These are phyloP conservation scores for Fusarium succisae DNA, from an alignment of 2,329 filamentous ascomycete species.

Conservation along the genomic window DNA sequence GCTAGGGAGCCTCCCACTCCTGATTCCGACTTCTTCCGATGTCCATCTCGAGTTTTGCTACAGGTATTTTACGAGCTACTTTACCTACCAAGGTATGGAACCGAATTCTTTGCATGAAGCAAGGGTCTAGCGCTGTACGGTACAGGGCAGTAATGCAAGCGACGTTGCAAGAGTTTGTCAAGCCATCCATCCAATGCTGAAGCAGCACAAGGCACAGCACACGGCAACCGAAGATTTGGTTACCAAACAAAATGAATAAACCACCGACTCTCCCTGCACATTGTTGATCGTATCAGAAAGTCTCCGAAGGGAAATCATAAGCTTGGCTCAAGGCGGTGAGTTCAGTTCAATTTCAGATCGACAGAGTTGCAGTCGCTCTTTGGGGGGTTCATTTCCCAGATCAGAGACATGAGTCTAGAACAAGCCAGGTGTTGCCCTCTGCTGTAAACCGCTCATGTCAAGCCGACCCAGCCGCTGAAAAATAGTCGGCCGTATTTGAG, in stretches of 20 bases:
- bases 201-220: slow-evolving; percentile 5
- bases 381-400: slow-evolving; percentile 29
- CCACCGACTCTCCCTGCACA: neutral
- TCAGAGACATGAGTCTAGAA: slow-evolving; percentile 28
- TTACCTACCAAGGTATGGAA: slow-evolving; percentile 9
- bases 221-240: slow-evolving; percentile 15
- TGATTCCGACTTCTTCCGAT: slow-evolving; percentile 36
- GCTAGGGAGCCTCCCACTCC: slow-evolving; percentile 21
- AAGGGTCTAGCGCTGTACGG: slow-evolving; percentile 29
- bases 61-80: slow-evolving; percentile 25
- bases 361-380: slow-evolving; percentile 19
- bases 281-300: slow-evolving; percentile 4
- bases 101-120: slow-evolving; percentile 24
- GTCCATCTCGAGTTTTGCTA: slow-evolving; percentile 12
- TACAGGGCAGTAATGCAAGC: slow-evolving; percentile 21
- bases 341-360: slow-evolving; percentile 16
- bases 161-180: slow-evolving; percentile 34
- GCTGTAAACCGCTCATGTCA: slow-evolving; percentile 22
- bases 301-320: neutral
- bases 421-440: slow-evolving; percentile 8
- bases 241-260: slow-evolving; percentile 43
- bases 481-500: neutral
- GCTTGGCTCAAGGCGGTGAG: slow-evolving; percentile 34
- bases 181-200: neutral
- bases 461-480: slow-evolving; percentile 35